These are phyloP conservation scores for Spencermartinsiella ligniputridi DNA, from an alignment of 1,139 yeast species.

Conservation along the genomic window DNA sequence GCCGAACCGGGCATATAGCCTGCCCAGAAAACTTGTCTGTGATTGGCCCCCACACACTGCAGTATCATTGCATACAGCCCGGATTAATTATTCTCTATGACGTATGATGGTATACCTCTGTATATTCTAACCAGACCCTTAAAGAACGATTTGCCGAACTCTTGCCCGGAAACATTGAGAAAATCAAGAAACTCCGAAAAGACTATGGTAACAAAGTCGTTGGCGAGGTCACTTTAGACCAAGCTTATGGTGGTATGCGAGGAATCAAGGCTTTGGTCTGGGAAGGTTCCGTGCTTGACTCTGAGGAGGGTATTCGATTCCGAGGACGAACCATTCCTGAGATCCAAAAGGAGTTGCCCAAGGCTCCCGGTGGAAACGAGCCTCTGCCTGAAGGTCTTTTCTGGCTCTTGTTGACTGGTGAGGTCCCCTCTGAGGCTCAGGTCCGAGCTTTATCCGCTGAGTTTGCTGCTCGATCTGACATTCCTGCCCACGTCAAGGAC, in stretches of 20 bases:
- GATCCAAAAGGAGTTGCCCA: slow-evolving; percentile 87
- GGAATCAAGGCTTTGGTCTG: slow-evolving; percentile 97
- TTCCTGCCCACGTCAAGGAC: slow-evolving; percentile 52
- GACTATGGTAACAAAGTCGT: slow-evolving; percentile 85
- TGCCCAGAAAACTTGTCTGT: too few species aligned
- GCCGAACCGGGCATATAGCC: too few species aligned
- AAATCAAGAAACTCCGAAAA: slow-evolving; percentile 83
- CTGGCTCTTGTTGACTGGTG: slow-evolving; percentile 61
- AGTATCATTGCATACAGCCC: too few species aligned
- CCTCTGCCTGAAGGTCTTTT: slow-evolving; percentile 61
- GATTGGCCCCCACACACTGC: too few species aligned
- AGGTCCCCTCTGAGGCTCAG: slow-evolving; percentile 54
- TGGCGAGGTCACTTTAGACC: slow-evolving; percentile 91
- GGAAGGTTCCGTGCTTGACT: slow-evolving; percentile 99
- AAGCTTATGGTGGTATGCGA: slow-evolving; percentile 99
- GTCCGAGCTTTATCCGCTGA: slow-evolving; percentile 50
- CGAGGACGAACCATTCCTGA: slow-evolving; percentile 98
- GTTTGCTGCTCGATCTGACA: slow-evolving; percentile 52
- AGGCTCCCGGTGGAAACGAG: slow-evolving; percentile 76
- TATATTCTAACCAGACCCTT: slow-evolving; percentile 52
- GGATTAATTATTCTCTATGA: too few species aligned
- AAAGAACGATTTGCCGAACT: slow-evolving; percentile 92
- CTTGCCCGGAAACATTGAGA: slow-evolving; percentile 87
- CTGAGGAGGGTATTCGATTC: slow-evolving; percentile 97
- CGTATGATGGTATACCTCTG: too few species aligned